Evolutionary conservation across 441 rosid genomes (phyloP).

Genomic region (Biscutella auriculata): DNA sequence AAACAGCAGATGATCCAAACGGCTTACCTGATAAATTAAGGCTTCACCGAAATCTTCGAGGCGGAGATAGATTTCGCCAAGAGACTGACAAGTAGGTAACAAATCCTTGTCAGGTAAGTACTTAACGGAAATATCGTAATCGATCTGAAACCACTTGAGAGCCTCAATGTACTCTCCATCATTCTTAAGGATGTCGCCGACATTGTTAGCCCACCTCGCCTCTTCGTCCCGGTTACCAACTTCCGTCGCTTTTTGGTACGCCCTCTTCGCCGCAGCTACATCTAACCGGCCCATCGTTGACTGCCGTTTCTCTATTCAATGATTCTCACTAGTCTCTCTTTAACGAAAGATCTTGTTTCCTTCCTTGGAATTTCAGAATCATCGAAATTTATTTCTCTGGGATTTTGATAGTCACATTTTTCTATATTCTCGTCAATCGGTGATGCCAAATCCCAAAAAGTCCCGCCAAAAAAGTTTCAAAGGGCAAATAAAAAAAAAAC

Average conservation of each 20-base stretch:
- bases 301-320: not conserved
- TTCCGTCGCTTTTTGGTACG: slow-evolving; percentile 50
- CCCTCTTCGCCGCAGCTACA: slow-evolving; percentile 49
- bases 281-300: slow-evolving; percentile 39
- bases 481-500: too few relatives aligned
- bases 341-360: not conserved
- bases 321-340: not conserved
- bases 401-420: not conserved
- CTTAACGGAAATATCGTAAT: slow-evolving; percentile 58
- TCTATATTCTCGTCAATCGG: not conserved
- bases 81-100: slow-evolving; percentile 83
- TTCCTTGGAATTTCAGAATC: slow-evolving; percentile 1
- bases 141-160: slow-evolving; percentile 71
- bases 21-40: slow-evolving; percentile 59
- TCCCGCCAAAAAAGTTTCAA: slow-evolving; percentile 20
- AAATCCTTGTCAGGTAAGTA: slow-evolving; percentile 60
- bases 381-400: not conserved
- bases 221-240: slow-evolving; percentile 79
- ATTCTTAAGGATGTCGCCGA: slow-evolving; percentile 71
- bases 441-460: slow-evolving; percentile 6
- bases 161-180: slow-evolving; percentile 87
- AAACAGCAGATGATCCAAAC: not conserved
- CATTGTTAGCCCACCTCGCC: slow-evolving; percentile 89
- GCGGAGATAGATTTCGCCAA: slow-evolving; percentile 75
- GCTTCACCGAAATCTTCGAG: slow-evolving; percentile 56